Evolutionary conservation across 2,329 filamentous ascomycete species (phyloP).

Genomic region (Byssoonygena ceratinophila): DNA sequence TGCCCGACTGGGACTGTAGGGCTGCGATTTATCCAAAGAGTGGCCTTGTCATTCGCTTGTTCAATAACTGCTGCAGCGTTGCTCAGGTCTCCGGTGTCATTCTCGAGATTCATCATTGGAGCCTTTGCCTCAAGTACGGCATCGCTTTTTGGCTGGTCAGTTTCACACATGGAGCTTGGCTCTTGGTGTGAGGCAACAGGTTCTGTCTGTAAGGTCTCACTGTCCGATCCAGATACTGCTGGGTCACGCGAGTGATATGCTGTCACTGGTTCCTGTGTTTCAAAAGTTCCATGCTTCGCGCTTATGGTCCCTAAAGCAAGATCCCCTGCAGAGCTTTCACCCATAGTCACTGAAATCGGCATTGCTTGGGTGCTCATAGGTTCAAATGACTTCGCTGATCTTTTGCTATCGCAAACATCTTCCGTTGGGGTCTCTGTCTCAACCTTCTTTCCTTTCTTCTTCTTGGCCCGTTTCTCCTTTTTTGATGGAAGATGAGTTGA

Average conservation of each 20-base stretch:
- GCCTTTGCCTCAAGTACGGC: not conserved
- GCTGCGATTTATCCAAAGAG: too few species aligned
- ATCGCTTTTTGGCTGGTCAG: not conserved
- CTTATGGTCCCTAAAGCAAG: not conserved
- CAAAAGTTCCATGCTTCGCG: not conserved
- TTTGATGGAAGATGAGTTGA: not conserved
- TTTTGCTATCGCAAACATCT: not conserved
- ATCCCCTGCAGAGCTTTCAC: not conserved
- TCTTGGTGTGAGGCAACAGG: not conserved
- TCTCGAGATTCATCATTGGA: not conserved
- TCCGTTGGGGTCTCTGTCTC: not conserved
- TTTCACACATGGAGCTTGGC: too few species aligned
- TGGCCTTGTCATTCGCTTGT: not conserved
- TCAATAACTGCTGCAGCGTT: not conserved
- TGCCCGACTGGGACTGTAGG: not conserved
- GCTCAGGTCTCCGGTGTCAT: not conserved
- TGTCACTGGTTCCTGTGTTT: not conserved
- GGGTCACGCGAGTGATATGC: too few species aligned
- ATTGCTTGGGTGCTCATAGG: not conserved
- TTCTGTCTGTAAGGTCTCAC: too few species aligned
- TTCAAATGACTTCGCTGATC: not conserved
- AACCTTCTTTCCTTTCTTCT: slow-evolving; percentile 11
- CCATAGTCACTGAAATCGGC: not conserved
- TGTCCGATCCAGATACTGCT: not conserved
- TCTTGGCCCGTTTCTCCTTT: slow-evolving; percentile 11